These are phyloP conservation scores for Boechera stricta DNA, from an alignment of 345 rosid species.

Conservation along the genomic window DNA sequence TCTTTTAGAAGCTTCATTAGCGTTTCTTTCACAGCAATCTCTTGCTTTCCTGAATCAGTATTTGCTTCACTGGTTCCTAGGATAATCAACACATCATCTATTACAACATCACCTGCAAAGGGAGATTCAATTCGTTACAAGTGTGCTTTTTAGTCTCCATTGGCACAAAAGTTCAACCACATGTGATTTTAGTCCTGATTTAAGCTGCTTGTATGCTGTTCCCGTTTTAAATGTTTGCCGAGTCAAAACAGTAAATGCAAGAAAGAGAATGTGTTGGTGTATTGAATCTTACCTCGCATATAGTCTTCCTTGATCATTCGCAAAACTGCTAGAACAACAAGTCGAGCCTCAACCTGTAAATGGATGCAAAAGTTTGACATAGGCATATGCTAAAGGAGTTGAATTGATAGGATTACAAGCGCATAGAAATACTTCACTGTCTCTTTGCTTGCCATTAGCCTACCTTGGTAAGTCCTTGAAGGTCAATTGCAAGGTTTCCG, in stretches of 20 bases:
- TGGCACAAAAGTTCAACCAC: neutral
- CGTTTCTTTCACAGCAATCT: conserved; percentile 56
- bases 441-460: conserved; percentile 9
- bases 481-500: conserved; percentile 70
- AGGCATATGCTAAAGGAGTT: conserved; percentile 25
- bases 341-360: conserved; percentile 89
- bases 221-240: neutral
- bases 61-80: conserved; percentile 55
- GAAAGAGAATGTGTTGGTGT: conserved; percentile 1
- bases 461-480: conserved; percentile 86
- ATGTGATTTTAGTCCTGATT: neutral
- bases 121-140: conserved; percentile 26
- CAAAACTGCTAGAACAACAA: conserved; percentile 85
- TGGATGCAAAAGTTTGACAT: conserved; percentile 34
- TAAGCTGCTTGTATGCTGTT: conserved; percentile 4
- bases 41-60: conserved; percentile 40
- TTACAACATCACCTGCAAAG: conserved; percentile 63
- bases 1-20: conserved; percentile 60
- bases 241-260: conserved; percentile 5
- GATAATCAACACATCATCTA: conserved; percentile 75
- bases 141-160: conserved; percentile 10
- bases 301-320: conserved; percentile 89
- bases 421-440: conserved; percentile 13
- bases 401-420: conserved; percentile 23
- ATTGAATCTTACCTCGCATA: conserved; percentile 52